Evolutionary conservation across 177 flowering plant genomes (phyloP).

Genomic region (Vitis hybrid): DNA sequence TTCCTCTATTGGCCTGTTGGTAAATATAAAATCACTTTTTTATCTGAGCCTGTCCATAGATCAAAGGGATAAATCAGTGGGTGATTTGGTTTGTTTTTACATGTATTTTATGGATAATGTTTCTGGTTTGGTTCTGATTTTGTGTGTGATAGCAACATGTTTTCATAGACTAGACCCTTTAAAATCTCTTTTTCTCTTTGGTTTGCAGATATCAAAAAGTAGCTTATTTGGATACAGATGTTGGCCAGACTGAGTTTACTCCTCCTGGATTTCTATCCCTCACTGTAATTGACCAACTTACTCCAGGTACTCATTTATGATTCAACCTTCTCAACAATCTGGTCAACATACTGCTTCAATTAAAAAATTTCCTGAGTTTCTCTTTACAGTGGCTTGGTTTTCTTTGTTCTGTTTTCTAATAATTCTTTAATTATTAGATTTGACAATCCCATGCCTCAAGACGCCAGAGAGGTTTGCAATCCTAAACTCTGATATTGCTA

Average conservation of each 20-base stretch:
- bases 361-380: neutral
- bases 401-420: constrained; percentile 4
- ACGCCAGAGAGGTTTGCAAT: constrained; percentile 72
- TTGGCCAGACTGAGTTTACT: constrained; percentile 95
- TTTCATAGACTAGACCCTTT: no score
- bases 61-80: no score
- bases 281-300: constrained; percentile 53
- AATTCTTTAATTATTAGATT: constrained; percentile 35
- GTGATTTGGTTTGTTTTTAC: no score
- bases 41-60: no score
- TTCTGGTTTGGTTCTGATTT: no score
- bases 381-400: neutral
- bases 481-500: no score
- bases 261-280: constrained; percentile 90
- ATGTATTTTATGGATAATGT: no score
- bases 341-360: no score
- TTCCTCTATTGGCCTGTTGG: no score
- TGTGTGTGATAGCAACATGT: no score
- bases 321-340: neutral
- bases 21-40: no score
- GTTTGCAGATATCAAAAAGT: constrained; percentile 30
- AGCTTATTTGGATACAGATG: constrained; percentile 91
- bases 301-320: constrained; percentile 48
- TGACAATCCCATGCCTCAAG: constrained; percentile 70
- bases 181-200: no score